phyloP scores from a whole-genome alignment of 345 rosid species.

The Clarkia xantiana region DNA sequence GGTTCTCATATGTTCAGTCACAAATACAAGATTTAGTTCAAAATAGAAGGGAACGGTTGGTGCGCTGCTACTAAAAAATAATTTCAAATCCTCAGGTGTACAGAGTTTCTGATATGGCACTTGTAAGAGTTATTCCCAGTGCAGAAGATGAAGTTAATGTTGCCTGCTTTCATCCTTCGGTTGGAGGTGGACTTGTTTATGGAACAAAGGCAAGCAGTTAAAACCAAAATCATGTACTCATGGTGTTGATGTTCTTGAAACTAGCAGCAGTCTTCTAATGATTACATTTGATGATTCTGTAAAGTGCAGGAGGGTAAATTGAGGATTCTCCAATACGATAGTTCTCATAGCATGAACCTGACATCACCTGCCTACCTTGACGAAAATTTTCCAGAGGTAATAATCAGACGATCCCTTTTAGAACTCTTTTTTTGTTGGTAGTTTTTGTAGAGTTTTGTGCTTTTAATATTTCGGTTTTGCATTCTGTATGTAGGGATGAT shows the following conservation, averaged over 20 bases:
- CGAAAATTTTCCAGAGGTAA: slow-evolving; percentile 32
- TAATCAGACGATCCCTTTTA: neutral
- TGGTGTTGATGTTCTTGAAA: no score
- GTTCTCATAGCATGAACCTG: slow-evolving; percentile 20
- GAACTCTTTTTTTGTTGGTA: slow-evolving; percentile 3
- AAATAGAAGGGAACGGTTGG: neutral
- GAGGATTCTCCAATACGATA: slow-evolving; percentile 49
- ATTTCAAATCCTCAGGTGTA: slow-evolving; percentile 33
- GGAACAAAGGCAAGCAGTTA: slow-evolving; percentile 51
- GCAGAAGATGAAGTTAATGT: slow-evolving; percentile 88
- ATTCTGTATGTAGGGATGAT: no score
- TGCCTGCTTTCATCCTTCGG: slow-evolving; percentile 80
- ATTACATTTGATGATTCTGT: neutral
- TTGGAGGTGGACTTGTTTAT: slow-evolving; percentile 83
- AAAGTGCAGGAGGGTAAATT: slow-evolving; percentile 71
- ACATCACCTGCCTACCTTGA: slow-evolving; percentile 17
- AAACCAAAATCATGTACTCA: neutral
- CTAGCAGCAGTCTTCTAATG: neutral
- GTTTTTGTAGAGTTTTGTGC: neutral
- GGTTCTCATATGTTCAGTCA: no score
- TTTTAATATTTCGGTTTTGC: no score
- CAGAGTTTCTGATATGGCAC: slow-evolving; percentile 81
- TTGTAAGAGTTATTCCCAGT: slow-evolving; percentile 76
- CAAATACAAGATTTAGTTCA: no score
- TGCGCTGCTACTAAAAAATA: slow-evolving; percentile 2